Evolutionary conservation across 768 basidiomycete species (phyloP).

Genomic region (Boletus coccyginus): DNA sequence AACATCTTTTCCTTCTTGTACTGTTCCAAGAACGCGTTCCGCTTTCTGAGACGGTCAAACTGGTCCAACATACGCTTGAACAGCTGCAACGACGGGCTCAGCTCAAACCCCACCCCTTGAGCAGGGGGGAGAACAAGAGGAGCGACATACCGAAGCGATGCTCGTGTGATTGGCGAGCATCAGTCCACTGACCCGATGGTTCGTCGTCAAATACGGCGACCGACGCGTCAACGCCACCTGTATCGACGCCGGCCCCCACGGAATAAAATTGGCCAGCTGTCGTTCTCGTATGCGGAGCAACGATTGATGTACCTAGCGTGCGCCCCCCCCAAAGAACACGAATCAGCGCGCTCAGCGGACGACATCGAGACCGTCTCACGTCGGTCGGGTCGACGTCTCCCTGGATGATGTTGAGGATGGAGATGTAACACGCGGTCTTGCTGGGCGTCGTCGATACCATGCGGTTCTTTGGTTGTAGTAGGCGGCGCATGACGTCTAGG

Average conservation of each 20-base stretch:
- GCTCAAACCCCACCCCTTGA: too few relatives aligned
- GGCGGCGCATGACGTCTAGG: constrained; percentile 95
- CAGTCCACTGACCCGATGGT: constrained; percentile 93
- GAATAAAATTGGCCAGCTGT: constrained; percentile 95
- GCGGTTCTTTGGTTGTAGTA: constrained; percentile 96
- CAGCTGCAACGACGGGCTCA: constrained; percentile 45
- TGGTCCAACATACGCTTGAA: constrained; percentile 97
- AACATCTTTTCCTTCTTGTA: constrained; percentile 99
- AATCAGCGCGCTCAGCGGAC: not conserved
- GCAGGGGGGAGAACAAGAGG: not conserved
- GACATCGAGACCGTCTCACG: constrained; percentile 38
- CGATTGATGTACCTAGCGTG: constrained; percentile 87
- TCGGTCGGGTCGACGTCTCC: constrained; percentile 98
- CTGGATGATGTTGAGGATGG: constrained; percentile 97
- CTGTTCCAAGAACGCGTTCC: constrained; percentile 94
- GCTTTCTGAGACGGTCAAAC: constrained; percentile 81
- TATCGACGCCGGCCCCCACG: constrained; percentile 98
- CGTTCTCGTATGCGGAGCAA: constrained; percentile 94
- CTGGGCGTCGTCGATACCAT: constrained; percentile 95
- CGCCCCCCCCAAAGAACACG: not conserved
- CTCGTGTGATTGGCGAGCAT: constrained; percentile 99
- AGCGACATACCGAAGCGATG: constrained; percentile 76
- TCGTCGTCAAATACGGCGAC: constrained; percentile 84
- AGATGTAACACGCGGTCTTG: constrained; percentile 94
- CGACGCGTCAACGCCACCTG: constrained; percentile 93